Evolutionary conservation across 2,329 filamentous ascomycete species (phyloP), one percentile per base, ranked within the genome.

Genomic region (Microdochium trichocladiopsis): DNA sequence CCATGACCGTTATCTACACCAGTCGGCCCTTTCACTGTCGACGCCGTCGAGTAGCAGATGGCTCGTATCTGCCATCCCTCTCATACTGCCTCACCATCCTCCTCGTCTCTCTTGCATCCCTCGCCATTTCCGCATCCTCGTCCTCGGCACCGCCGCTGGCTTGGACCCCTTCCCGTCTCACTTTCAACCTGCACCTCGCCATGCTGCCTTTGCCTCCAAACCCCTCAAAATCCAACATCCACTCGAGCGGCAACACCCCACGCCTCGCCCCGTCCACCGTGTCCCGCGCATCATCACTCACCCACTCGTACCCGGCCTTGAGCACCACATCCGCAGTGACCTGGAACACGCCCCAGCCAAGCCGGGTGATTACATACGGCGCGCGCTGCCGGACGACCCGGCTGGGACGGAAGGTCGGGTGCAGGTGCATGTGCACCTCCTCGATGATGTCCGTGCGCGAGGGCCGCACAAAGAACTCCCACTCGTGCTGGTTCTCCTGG

Each of bases 381-480:
- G 68, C 54, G 3, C 61, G 55, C 21, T 60, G 58, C 10, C 69
- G 61, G 2, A 69, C 59, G 2, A 73, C 51, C 10, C 60, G 60
- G 8, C 61, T 63, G 12, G 67, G 70, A 1, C 64, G 63, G 53
- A 75, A 75, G 1, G 72, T 74, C 18, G 69, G 70, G 55, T 75
- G 72, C 57, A 71, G 58, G 21, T 56, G 53, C 4, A 75, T 66
- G 25, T 72, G 67, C 8, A 76, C 68, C 53, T 73, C 64, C 51
- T 73, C 63, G 9, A 76, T 64, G 24, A 76, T 65, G n/a, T 74
- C 72, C 10, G 63, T 66, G 2, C 70, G 62, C n/a, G 66, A 70
- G 1, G 67, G 62, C n/a, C 63, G 56, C 5, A 75, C 69, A 55
- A 75, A 76, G 55, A 75, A 75, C 0, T 65, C 70, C 72, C 73